Base-by-base conservation (phyloP, 805 yeast genomes). In the Nakazawaea wickerhamii region DNA sequence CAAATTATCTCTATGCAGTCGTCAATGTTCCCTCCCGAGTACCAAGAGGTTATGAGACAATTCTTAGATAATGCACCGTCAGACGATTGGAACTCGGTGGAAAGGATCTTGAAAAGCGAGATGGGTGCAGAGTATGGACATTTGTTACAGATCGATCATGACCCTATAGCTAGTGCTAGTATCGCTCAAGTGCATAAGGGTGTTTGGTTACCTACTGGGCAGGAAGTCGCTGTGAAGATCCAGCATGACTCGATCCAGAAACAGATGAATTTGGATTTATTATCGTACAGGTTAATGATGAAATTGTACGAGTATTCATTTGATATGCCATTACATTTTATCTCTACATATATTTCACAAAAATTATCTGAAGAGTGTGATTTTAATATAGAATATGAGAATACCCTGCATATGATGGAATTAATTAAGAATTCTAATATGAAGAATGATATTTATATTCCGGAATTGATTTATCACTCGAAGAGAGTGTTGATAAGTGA, bases 1-100 rank as follows among this genome's bases (percentile, higher is more conserved):
- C 93, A 84, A 66, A 81, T 85, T 40, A 70, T 84, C 36, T 91
- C 93, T 2, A 77, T 84, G 53, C 93, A 85, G 56, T 79, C 87
- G 1, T 61, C 71, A 21, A 66, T 81, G 52, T 75, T 84, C 49
- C 95, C 95, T 2, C 58, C 65, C 27, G 81, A 77, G 17, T 83
- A 66, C 59, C 86, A 79, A 49, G 70, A 65, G 31, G 61, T 73
- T 51, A 79, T 84, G 54, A 64, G 69, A 11, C 59, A 63, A 44
- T 60, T 84, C 38, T 84, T 81, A 52, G 93, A 84, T 55, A 66
- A 70, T 38, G 93, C 91, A 1, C 87, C 89, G 0, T 55, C 57
- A 7, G 84, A 79, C 51, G 42, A 64, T 1, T 79, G 84, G 84
- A 52, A 43, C 1, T 52, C 57, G 1, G 61, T 72, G 14, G 75